phyloP scores from a whole-genome alignment of 2,329 filamentous ascomycete genomes.

The Tetracladium maxilliforme region DNA sequence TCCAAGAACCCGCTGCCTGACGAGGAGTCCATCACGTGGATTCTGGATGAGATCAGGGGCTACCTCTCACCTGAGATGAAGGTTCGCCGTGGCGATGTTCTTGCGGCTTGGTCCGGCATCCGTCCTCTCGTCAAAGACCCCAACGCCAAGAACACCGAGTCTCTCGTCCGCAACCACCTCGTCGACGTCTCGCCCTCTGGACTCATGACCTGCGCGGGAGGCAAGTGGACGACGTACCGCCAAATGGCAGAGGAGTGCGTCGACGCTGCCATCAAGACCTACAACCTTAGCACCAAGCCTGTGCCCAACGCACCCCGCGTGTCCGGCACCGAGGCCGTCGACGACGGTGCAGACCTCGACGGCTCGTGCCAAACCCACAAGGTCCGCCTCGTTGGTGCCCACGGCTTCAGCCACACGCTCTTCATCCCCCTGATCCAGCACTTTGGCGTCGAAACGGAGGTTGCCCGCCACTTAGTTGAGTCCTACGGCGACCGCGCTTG shows the following conservation, averaged over 20 bases:
- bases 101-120: slow-evolving; percentile 82
- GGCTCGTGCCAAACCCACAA: slow-evolving; percentile 74
- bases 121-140: slow-evolving; percentile 76
- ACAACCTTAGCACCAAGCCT: slow-evolving; percentile 43
- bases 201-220: slow-evolving; percentile 71
- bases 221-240: slow-evolving; percentile 88
- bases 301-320: slow-evolving; percentile 48
- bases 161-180: slow-evolving; percentile 75
- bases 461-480: slow-evolving; percentile 75
- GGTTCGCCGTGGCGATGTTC: slow-evolving; percentile 72
- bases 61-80: slow-evolving; percentile 77
- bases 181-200: slow-evolving; percentile 68
- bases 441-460: slow-evolving; percentile 81
- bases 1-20: slow-evolving; percentile 60
- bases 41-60: slow-evolving; percentile 66
- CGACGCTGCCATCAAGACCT: slow-evolving; percentile 60
- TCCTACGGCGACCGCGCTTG: slow-evolving; percentile 89
- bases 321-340: slow-evolving; percentile 52
- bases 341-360: slow-evolving; percentile 56
- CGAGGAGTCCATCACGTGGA: slow-evolving; percentile 80
- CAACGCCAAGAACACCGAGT: slow-evolving; percentile 73
- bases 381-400: slow-evolving; percentile 67
- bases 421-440: slow-evolving; percentile 95
- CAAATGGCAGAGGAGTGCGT: slow-evolving; percentile 89
- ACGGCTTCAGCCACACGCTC: slow-evolving; percentile 78